These are phyloP conservation scores for Monosporascus sp. DNA, from an alignment of 2,329 filamentous ascomycete genomes.

Conservation along the genomic window DNA sequence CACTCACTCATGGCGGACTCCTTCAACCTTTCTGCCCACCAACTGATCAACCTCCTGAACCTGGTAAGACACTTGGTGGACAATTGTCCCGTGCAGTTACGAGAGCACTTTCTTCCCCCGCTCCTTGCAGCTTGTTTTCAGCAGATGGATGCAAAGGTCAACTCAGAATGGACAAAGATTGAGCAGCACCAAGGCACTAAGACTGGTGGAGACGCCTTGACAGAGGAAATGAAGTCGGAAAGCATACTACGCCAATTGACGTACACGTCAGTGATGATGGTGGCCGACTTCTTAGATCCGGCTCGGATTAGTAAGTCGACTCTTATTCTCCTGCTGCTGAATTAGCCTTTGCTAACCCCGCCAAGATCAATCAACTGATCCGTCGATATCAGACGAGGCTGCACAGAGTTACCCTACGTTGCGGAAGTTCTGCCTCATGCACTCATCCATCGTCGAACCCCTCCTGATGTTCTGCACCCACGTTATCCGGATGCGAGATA, in stretches of 20 bases:
- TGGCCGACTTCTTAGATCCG: slow-evolving; percentile 82
- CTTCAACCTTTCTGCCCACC: slow-evolving; percentile 79
- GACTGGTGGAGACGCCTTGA: slow-evolving; percentile 70
- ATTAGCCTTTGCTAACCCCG: not conserved
- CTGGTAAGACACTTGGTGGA: slow-evolving; percentile 85
- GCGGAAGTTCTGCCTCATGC: slow-evolving; percentile 75
- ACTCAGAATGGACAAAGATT: slow-evolving; percentile 77
- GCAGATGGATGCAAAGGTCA: slow-evolving; percentile 84
- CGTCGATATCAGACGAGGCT: slow-evolving; percentile 14
- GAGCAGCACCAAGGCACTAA: slow-evolving; percentile 55
- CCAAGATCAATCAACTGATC: slow-evolving; percentile 19
- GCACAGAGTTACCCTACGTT: slow-evolving; percentile 51
- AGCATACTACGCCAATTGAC: slow-evolving; percentile 91
- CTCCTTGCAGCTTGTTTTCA: slow-evolving; percentile 76
- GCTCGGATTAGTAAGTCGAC: slow-evolving; percentile 53
- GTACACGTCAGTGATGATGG: slow-evolving; percentile 86
- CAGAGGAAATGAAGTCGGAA: slow-evolving; percentile 97
- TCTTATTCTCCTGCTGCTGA: not conserved
- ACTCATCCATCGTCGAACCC: slow-evolving; percentile 74
- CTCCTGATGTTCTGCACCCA: slow-evolving; percentile 89
- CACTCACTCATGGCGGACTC: slow-evolving; percentile 80
- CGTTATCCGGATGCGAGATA: slow-evolving; percentile 83
- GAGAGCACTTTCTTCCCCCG: slow-evolving; percentile 76
- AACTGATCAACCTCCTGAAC: slow-evolving; percentile 88
- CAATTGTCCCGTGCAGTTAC: slow-evolving; percentile 76